Conservation (phyloP, 2,329 filamentous ascomycete species). For the Fusarium veterinarium region DNA sequence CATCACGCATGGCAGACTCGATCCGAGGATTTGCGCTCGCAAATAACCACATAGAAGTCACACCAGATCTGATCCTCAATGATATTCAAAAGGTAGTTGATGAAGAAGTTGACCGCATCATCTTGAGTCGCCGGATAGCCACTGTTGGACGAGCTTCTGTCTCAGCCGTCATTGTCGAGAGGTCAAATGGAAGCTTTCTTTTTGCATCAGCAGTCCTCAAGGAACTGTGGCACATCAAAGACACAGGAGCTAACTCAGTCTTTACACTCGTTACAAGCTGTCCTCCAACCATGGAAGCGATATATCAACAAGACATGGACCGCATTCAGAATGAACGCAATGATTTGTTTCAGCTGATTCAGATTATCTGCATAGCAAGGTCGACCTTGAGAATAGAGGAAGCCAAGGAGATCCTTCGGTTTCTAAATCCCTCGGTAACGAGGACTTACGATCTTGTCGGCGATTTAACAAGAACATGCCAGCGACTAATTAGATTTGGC, state of each 20-base stretch:
- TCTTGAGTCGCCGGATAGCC: conserved; percentile 30
- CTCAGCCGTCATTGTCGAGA: conserved; percentile 35
- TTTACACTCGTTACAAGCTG: conserved; percentile 36
- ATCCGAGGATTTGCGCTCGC: conserved; percentile 32
- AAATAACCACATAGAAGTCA: conserved; percentile 30
- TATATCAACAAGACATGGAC: conserved; percentile 40
- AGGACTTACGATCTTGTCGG: conserved; percentile 32
- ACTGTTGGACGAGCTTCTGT: conserved; percentile 27
- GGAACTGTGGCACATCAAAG: conserved; percentile 37
- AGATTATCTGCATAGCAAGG: conserved; percentile 30
- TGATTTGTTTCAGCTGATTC: conserved; percentile 32
- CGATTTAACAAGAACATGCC: conserved; percentile 30
- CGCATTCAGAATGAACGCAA: conserved; percentile 27
- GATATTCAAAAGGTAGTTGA: conserved; percentile 37
- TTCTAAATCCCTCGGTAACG: conserved; percentile 30
- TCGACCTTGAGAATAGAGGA: conserved; percentile 18
- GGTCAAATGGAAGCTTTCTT: conserved; percentile 36
- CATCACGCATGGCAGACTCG: conserved; percentile 29
- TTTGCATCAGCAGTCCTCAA: conserved; percentile 37
- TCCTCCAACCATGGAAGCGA: conserved; percentile 37
- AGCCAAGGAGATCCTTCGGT: conserved; percentile 28
- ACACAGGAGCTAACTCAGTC: conserved; percentile 36
- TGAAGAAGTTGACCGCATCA: conserved; percentile 35
- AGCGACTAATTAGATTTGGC: conserved; percentile 31
- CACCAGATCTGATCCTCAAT: conserved; percentile 8